Evolutionary conservation across 345 rosid species (phyloP).

Genomic region (Citropsis articulata): DNA sequence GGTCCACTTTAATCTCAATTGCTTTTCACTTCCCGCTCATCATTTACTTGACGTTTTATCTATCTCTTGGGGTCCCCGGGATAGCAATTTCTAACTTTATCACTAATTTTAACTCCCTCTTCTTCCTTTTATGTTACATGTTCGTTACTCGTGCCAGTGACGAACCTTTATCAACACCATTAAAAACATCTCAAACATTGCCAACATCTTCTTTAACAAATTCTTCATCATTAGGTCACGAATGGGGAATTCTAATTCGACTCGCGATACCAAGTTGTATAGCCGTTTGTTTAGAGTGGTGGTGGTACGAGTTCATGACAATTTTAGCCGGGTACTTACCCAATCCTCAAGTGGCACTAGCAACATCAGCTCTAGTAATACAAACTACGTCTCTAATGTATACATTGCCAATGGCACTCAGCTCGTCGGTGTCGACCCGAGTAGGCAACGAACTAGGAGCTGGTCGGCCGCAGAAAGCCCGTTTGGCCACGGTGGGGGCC

Average conservation of each 20-base stretch:
- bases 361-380: slow-evolving; percentile 72
- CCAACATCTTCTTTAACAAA: background rate
- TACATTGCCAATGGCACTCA: slow-evolving; percentile 69
- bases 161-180: background rate
- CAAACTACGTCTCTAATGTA: slow-evolving; percentile 88
- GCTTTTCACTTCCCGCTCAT: slow-evolving; percentile 65
- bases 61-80: slow-evolving; percentile 64
- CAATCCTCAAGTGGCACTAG: slow-evolving; percentile 54
- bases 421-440: slow-evolving; percentile 73
- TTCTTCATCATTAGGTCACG: slow-evolving; percentile 16
- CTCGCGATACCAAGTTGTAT: slow-evolving; percentile 78
- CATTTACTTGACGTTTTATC: slow-evolving; percentile 46
- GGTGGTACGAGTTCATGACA: slow-evolving; percentile 99
- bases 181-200: background rate
- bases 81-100: slow-evolving; percentile 67
- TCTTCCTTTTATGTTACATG: slow-evolving; percentile 53
- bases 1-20: slow-evolving; percentile 61
- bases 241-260: slow-evolving; percentile 56
- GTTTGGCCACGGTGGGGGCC: slow-evolving; percentile 53
- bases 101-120: slow-evolving; percentile 60
- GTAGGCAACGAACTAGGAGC: slow-evolving; percentile 94
- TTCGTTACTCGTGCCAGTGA: slow-evolving; percentile 19
- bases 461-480: slow-evolving; percentile 55
- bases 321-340: slow-evolving; percentile 70
- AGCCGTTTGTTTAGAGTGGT: slow-evolving; percentile 95